phyloP scores from a whole-genome alignment of 768 basidiomycete genomes.

The Multifurca ochricompacta region DNA sequence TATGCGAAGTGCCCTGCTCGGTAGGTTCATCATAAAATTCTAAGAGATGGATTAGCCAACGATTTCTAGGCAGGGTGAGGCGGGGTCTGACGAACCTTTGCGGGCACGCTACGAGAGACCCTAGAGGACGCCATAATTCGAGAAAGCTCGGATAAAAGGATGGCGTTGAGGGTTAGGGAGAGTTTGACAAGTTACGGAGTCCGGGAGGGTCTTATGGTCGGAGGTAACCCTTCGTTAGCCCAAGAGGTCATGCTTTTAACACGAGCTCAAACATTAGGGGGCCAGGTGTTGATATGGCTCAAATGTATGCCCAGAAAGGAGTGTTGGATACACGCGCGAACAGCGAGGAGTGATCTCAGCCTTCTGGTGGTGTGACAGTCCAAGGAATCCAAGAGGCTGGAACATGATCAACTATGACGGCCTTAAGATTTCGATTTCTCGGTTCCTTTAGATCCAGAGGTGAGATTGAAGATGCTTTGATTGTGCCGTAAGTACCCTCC shows the following conservation, averaged over 20 bases:
- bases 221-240: conserved; percentile 1
- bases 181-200: not conserved
- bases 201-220: conserved; percentile 17
- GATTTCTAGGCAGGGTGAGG: not conserved
- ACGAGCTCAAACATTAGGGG: conserved; percentile 17
- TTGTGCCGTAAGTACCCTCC: not conserved
- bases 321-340: conserved; percentile 12
- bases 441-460: conserved; percentile 3
- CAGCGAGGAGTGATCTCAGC: conserved; percentile 14
- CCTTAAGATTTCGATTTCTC: not conserved
- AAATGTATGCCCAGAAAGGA: conserved; percentile 14
- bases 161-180: conserved; percentile 10
- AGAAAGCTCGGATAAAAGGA: not conserved
- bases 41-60: conserved; percentile 7
- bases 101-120: conserved; percentile 16
- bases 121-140: conserved; percentile 16
- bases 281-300: conserved; percentile 10
- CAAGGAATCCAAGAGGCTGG: conserved; percentile 7
- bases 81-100: conserved; percentile 12
- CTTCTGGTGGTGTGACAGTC: conserved; percentile 5
- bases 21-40: conserved; percentile 18
- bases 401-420: conserved; percentile 6
- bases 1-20: conserved; percentile 12
- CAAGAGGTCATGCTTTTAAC: conserved; percentile 16
- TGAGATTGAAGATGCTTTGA: not conserved